Evolutionary conservation across 805 yeast species (phyloP).

Genomic region (Dipodascopsis tothii): DNA sequence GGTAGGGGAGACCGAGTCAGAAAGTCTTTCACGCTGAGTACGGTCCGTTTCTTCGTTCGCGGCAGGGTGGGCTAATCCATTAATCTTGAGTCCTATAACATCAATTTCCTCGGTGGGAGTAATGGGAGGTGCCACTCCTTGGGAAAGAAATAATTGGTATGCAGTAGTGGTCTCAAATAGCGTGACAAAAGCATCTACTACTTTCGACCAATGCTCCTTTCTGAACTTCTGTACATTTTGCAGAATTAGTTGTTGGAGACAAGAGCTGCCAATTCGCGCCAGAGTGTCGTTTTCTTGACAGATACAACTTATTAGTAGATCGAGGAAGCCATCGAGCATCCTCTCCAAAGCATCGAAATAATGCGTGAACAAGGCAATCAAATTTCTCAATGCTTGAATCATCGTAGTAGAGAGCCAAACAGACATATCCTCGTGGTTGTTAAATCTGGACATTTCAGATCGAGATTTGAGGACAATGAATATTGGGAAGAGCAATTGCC

Average conservation of each 20-base stretch:
- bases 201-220: constrained; percentile 63
- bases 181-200: constrained; percentile 56
- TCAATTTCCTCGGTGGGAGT: constrained; percentile 15
- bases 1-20: neutral
- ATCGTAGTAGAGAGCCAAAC: constrained; percentile 96
- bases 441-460: constrained; percentile 62
- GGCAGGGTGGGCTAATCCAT: constrained; percentile 10
- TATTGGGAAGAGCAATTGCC: constrained; percentile 77
- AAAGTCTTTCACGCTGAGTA: constrained; percentile 15
- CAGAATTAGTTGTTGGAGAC: constrained; percentile 71
- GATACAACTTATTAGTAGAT: constrained; percentile 73
- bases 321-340: constrained; percentile 71
- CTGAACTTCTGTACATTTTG: constrained; percentile 63
- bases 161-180: constrained; percentile 83
- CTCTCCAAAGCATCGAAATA: constrained; percentile 70
- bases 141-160: constrained; percentile 52
- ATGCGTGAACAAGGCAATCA: constrained; percentile 74
- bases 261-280: constrained; percentile 86
- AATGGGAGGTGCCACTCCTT: constrained; percentile 42
- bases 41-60: constrained; percentile 12
- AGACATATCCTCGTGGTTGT: constrained; percentile 73
- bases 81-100: constrained; percentile 13
- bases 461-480: constrained; percentile 70
- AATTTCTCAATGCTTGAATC: constrained; percentile 86
- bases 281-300: constrained; percentile 96